Percentiles rank a stretch among this genome's conserved stretches.
These are phyloP conservation scores for Pythium coloratum DNA, from an alignment of 352 stramenopile species.

Conservation along the genomic window DNA sequence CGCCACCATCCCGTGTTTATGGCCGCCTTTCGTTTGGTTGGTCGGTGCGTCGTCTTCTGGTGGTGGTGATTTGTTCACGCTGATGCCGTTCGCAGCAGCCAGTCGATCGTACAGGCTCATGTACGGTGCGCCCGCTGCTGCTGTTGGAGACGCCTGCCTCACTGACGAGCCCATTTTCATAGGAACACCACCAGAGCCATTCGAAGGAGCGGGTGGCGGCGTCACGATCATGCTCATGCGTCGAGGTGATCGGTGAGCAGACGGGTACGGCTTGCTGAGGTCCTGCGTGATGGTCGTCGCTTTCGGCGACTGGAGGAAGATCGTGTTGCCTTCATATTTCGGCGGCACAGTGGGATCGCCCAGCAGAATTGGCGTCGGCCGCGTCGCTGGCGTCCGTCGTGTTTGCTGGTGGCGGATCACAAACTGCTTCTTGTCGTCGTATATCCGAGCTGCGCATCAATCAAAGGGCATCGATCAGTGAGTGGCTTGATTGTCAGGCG, in stretches of 20 bases:
- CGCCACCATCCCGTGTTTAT: not conserved
- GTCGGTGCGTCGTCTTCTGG: not conserved
- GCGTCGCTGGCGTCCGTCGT: constrained; percentile 39
- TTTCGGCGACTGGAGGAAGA: constrained; percentile 54
- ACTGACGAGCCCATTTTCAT: not conserved
- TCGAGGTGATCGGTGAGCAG: constrained; percentile 8
- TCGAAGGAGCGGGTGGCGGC: constrained; percentile 8
- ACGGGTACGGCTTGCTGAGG: constrained; percentile 21
- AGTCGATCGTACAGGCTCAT: constrained; percentile 72
- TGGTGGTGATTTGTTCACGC: constrained; percentile 2
- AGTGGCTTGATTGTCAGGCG: no score
- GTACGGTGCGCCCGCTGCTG: constrained; percentile 32
- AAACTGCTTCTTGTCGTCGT: constrained; percentile 82
- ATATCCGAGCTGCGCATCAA: constrained; percentile 50
- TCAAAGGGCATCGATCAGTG: not conserved
- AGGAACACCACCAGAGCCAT: not conserved
- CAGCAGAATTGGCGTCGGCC: constrained; percentile 35
- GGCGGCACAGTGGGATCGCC: constrained; percentile 32
- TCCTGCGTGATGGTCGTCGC: constrained; percentile 31
- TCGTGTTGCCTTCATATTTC: constrained; percentile 51
- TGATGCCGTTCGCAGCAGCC: constrained; percentile 46
- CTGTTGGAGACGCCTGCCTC: constrained; percentile 13
- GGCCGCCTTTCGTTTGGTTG: not conserved
- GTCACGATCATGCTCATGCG: not conserved
- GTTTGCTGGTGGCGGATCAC: constrained; percentile 58